Evolutionary conservation across 2,329 filamentous ascomycete species (phyloP), one percentile per base, ranked within the genome.

Genomic region (Rutstroemia sydowiana): DNA sequence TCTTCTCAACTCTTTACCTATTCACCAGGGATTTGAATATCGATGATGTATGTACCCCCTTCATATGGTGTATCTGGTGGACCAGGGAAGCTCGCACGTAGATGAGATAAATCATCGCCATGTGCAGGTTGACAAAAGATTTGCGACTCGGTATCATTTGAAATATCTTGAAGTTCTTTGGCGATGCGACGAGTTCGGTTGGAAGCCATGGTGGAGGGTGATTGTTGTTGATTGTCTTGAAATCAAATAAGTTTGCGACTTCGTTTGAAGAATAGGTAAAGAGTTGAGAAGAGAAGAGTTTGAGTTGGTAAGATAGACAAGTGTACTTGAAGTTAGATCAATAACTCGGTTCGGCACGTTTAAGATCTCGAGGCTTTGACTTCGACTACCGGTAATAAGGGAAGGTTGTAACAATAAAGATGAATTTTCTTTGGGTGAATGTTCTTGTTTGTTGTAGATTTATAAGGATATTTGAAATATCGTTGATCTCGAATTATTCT

Each of bases 61-160:
- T 91, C 88, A 66, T 97, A 98, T 0, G 93, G 90, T 1, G 92
- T 95, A 58, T 95, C 90, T 32, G 92, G 90, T 1, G 93, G 93
- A 0, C 89, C 93, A 34, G 78, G 78, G 67, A 98, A 93, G 52
- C 82, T 79, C 53, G 92, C 93, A 60, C 83, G 84, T 56, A 98
- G 81, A 64, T 92, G 87, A 53, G 84, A 88, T 52, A 97, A 73
- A 69, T 90, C 86, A 4, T 41, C 34, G 57, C 79, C 79, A 55
- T 79, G 77, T 52, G 82, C 71, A 1, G 83, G 77, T 48, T 81
- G 74, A 13, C 87, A 88, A 28, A 76, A 76, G 63, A 97, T 88
- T 55, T 88, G 84, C 18, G 89, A 95, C 55, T 81, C 79, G 51
- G 79, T 76, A 65, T 98, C 93, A 55, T 75, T 75, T 45, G 82